Evolutionary conservation across 495 filamentous ascomycete species (phyloP), one percentile per base, ranked within the genome.

Genomic region (Thermochaetoides thermophila): DNA sequence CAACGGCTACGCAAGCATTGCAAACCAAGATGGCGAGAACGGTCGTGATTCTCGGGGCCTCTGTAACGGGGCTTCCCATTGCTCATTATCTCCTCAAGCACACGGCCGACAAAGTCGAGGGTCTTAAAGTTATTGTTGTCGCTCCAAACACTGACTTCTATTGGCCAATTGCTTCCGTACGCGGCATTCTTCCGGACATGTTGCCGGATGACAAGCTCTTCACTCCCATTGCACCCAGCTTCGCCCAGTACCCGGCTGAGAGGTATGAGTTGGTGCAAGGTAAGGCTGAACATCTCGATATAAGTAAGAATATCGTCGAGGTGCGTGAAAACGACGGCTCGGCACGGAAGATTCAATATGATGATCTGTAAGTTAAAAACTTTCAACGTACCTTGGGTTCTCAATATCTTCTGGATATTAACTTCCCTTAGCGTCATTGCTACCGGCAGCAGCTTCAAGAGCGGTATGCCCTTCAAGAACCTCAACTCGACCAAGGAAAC

Each of bases 1-100:
- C 17, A 27, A 29, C 28, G 20, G 35, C 32, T n/a, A 16, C 29
- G 31, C n/a, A 9, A 7, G 11, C 16, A 15, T 11, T 15, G 19
- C 15, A 21, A 13, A 17, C 9, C 27, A 34, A 34, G 32, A 62
- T 60, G 60, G 37, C 46, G n/a, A 57, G 53, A 37, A 66, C 57
- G 17, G 45, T 84, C 31, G 57, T 81, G n/a, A 59, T 84, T 26
- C 61, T 82, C 8, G 79, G 79, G 23, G 78, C 63, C 35, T 70
- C 66, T 33, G 62, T 52, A 45, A 64, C 66, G n/a, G 77, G 76
- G 31, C 37, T 79, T 1, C 48, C 53, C 12, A 49, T 73, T 25
- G 69, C 75, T 3, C 74, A 81, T 50, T 63, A 70, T 35, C 52
- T 76, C 23, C 58, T 78, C 11, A 59, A 63, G 29, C 56, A 68